These are phyloP conservation scores for Thermoascus crustaceus DNA, from an alignment of 2,329 filamentous ascomycete genomes.

Conservation along the genomic window DNA sequence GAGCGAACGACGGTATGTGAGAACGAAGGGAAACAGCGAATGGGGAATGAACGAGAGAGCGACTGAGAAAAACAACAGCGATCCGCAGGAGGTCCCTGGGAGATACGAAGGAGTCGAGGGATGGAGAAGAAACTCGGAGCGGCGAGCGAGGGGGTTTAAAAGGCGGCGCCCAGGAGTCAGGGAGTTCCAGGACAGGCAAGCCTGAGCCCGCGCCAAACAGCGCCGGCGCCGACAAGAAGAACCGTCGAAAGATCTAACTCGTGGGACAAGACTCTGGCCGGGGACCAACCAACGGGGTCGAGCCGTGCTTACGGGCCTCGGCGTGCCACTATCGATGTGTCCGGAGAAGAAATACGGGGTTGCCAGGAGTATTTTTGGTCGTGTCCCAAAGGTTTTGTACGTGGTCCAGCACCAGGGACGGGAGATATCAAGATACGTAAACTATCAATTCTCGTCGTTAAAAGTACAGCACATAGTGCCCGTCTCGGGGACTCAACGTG, in stretches of 20 bases:
- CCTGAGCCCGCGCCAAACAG: background rate
- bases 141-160: background rate
- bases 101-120: too few relatives aligned
- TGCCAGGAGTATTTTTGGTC: too few relatives aligned
- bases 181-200: background rate
- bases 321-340: too few relatives aligned
- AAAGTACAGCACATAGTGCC: constrained; percentile 4
- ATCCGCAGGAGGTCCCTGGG: too few relatives aligned
- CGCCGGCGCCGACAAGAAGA: background rate
- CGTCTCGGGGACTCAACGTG: background rate
- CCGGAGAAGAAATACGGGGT: too few relatives aligned
- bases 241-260: background rate
- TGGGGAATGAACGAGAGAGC: constrained; percentile 4
- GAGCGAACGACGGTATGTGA: background rate
- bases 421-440: background rate
- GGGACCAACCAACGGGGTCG: background rate
- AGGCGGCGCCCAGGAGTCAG: background rate
- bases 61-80: constrained; percentile 3
- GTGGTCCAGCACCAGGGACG: background rate
- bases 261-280: background rate
- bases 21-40: too few relatives aligned
- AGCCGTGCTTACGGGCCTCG: too few relatives aligned
- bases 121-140: background rate
- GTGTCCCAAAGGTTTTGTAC: too few relatives aligned
- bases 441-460: constrained; percentile 3